Base-by-base conservation (phyloP, 306 rosid species). In the Amphicarpaea edgeworthii region DNA sequence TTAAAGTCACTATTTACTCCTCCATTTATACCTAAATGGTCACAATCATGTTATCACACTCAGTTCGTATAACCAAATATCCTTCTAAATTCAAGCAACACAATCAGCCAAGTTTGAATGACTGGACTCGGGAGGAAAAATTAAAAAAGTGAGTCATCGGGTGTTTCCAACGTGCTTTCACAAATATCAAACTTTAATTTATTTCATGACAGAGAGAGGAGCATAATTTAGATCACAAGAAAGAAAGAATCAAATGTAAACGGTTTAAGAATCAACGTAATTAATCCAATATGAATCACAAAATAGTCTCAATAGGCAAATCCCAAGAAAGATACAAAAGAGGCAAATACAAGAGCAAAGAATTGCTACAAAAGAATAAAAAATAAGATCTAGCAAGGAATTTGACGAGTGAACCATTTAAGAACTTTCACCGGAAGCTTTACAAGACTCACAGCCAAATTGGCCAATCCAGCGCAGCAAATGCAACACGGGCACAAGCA, bases 401-500 rank as follows among this genome's bases (percentile, higher is more conserved):
- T 88, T 69, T 87, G 75, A 1, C 77, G 80, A 12, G 75, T 89
- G 83, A 91, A 91, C 92, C 96, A 91, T 43, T 70, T 77, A 7
- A 91, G 78, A 26, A 88, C 42, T 62, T 72, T 84, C 8, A 93
- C 37, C 0, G 98, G 98, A 72, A 91, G 96, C 86, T 88, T 87
- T 0, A 93, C 81, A n/a, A 93, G 87, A 73, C 83, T 68, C 79
- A 88, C 62, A 5, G 97, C 98, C 85, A 93, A 28, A 66, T 91
- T 91, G 0, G 92, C 97, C 70, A 93, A 37, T 73, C 89, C 92
- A 1, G 82, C 32, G 6, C 85, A 87, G 70, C 98, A 91, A 11
- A 86, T 59, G 86, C 96, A 93, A 54, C 97, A 93, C 0, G 98
- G 98, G 76, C 98, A 93, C 80, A 89, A 62, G 63, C 96, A 89